These are phyloP conservation scores for Quercus engelmannii DNA, from an alignment of 306 rosid genomes.

Conservation along the genomic window DNA sequence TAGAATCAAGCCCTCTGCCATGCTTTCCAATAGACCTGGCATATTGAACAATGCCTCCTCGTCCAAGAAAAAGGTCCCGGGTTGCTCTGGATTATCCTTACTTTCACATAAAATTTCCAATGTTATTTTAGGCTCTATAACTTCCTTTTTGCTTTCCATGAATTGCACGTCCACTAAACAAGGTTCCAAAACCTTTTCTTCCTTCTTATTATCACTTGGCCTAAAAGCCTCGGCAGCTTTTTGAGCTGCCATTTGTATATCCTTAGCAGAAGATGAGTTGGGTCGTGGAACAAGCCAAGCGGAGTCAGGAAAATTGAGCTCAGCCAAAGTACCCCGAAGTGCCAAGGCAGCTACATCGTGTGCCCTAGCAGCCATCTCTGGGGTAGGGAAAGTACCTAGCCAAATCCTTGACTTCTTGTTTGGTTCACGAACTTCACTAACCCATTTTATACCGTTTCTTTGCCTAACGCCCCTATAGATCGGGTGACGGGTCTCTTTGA, in stretches of 20 bases:
- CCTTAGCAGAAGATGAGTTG: slow-evolving; percentile 3
- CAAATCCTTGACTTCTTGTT: slow-evolving; percentile 34
- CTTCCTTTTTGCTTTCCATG: neutral
- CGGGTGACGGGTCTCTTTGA: slow-evolving; percentile 28
- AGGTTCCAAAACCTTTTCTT: neutral
- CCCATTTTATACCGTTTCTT: slow-evolving; percentile 33
- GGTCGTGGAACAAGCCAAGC: slow-evolving; percentile 20
- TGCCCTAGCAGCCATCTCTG: slow-evolving; percentile 46
- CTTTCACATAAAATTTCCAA: neutral
- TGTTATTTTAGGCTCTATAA: neutral
- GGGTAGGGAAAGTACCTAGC: slow-evolving; percentile 34
- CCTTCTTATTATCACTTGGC: neutral
- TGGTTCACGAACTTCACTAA: slow-evolving; percentile 32
- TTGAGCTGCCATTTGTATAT: slow-evolving; percentile 16
- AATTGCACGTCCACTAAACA: neutral
- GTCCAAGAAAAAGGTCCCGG: neutral
- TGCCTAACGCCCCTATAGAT: slow-evolving; percentile 28
- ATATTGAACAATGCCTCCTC: neutral
- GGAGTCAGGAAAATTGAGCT: slow-evolving; percentile 20
- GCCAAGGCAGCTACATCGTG: slow-evolving; percentile 34
- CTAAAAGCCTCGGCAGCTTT: neutral
- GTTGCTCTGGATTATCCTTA: neutral
- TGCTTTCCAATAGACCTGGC: neutral
- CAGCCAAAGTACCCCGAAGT: slow-evolving; percentile 27
- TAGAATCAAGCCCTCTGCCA: slow-evolving; percentile 1